Conservation (phyloP, 2,329 filamentous ascomycete genomes). For the Monosporascus ibericus region DNA sequence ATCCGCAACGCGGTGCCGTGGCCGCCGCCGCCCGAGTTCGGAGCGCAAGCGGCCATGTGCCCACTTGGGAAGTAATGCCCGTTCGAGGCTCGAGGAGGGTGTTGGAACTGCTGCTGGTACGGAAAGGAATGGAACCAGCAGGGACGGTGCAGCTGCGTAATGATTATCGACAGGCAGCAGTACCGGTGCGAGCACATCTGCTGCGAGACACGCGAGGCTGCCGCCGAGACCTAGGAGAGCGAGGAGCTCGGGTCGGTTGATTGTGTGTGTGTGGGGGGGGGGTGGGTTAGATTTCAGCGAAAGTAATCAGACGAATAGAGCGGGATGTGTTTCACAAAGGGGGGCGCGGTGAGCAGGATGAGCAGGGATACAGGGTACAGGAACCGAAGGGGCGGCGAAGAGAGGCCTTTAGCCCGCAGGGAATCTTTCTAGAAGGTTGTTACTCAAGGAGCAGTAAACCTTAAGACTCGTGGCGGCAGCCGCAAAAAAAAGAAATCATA, state of each 20-base stretch:
- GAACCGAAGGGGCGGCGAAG: not conserved
- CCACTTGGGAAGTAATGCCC: constrained; percentile 39
- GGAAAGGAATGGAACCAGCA: constrained; percentile 45
- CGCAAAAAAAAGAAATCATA: not conserved
- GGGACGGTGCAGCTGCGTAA: constrained; percentile 45
- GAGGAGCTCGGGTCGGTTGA: not conserved
- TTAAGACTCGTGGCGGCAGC: not conserved
- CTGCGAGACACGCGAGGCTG: constrained; percentile 43
- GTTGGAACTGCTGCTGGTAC: constrained; percentile 53
- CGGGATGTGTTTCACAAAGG: not conserved
- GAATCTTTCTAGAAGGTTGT: too few species aligned
- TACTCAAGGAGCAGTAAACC: not conserved
- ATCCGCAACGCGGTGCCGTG: constrained; percentile 38
- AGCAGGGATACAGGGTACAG: not conserved
- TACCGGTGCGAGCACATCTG: constrained; percentile 50
- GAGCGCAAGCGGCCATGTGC: constrained; percentile 33
- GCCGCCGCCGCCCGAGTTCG: constrained; percentile 41
- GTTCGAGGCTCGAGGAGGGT: constrained; percentile 42
- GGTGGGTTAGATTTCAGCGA: not conserved
- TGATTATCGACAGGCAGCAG: constrained; percentile 43
- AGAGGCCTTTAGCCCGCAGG: not conserved
- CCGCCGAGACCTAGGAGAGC: constrained; percentile 23
- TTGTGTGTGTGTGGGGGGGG: too few species aligned
- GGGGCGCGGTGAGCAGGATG: not conserved
- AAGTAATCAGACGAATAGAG: not conserved